Percentiles rank a stretch among this genome's conserved stretches.
These are phyloP conservation scores for Penicillium griseofulvum DNA, from an alignment of 2,329 filamentous ascomycete species.

Conservation along the genomic window DNA sequence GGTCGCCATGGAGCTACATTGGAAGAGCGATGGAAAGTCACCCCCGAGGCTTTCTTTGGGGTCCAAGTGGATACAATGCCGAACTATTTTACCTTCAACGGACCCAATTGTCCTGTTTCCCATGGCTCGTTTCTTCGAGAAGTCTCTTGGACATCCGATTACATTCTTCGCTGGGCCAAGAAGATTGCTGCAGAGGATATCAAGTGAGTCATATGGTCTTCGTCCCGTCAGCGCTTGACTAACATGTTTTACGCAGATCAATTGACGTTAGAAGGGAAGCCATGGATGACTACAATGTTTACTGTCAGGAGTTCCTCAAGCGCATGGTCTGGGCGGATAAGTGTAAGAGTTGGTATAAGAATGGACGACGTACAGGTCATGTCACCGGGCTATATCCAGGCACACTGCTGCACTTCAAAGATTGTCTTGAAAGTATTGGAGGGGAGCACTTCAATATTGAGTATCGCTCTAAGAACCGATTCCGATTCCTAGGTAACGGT, in stretches of 20 bases:
- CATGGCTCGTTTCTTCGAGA: constrained; percentile 27
- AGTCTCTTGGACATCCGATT: constrained; percentile 3
- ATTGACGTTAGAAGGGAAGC: constrained; percentile 27
- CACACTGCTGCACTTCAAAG: neutral
- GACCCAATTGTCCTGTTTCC: constrained; percentile 27
- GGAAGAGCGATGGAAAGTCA: constrained; percentile 25
- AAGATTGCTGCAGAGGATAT: constrained; percentile 37
- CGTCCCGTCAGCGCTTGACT: neutral
- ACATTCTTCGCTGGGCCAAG: constrained; percentile 23
- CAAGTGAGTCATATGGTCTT: constrained; percentile 17
- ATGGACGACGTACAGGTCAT: constrained; percentile 14
- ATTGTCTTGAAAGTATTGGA: constrained; percentile 15
- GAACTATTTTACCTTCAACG: constrained; percentile 36
- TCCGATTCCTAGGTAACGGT: constrained; percentile 20
- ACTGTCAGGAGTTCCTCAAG: constrained; percentile 33
- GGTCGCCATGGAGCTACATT: constrained; percentile 27
- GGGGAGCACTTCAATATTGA: constrained; percentile 23
- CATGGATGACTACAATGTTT: constrained; percentile 36
- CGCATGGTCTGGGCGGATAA: constrained; percentile 29
- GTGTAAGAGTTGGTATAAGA: constrained; percentile 34
- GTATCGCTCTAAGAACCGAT: constrained; percentile 18
- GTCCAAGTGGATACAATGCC: constrained; percentile 25
- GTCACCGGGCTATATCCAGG: neutral
- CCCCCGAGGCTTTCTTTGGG: constrained; percentile 27
- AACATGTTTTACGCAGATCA: constrained; percentile 8